These are phyloP conservation scores for Sclerotinia sclerotiorum DNA, from an alignment of 2,329 filamentous ascomycete genomes.

Conservation along the genomic window DNA sequence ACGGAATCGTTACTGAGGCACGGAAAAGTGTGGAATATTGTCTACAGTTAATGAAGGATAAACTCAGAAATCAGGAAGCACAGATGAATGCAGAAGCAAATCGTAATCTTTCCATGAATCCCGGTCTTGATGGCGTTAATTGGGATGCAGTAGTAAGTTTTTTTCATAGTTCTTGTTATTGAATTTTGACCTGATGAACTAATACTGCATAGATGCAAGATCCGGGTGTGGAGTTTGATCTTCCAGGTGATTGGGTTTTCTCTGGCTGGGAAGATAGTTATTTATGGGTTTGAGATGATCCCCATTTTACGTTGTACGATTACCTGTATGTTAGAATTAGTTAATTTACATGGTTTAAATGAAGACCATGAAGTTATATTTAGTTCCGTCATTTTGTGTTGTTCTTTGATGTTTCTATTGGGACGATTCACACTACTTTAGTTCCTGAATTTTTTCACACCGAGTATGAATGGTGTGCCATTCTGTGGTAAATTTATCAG, in stretches of 20 bases:
- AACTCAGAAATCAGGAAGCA: slow-evolving; percentile 8
- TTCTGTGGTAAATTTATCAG: background rate
- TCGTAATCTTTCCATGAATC: background rate
- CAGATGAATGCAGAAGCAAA: slow-evolving; percentile 3
- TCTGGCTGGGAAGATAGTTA: slow-evolving; percentile 18
- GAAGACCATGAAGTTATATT: background rate
- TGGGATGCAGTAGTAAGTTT: slow-evolving; percentile 7
- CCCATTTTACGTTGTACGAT: background rate
- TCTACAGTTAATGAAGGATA: slow-evolving; percentile 26
- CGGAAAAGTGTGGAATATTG: slow-evolving; percentile 28
- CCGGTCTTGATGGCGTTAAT: background rate
- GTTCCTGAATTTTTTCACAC: background rate
- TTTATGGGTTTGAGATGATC: background rate
- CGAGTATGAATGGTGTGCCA: background rate
- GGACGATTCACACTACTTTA: background rate
- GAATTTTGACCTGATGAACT: background rate
- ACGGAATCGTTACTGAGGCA: slow-evolving; percentile 28
- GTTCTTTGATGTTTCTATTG: background rate
- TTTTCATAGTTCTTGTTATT: background rate
- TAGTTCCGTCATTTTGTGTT: background rate
- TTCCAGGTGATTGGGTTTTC: slow-evolving; percentile 25
- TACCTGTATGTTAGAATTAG: background rate
- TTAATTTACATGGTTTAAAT: no score
- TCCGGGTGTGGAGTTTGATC: slow-evolving; percentile 26
- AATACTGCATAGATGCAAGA: slow-evolving; percentile 24